Conservation (phyloP, 2,329 filamentous ascomycete genomes). For the Aspergillus bombycis region DNA sequence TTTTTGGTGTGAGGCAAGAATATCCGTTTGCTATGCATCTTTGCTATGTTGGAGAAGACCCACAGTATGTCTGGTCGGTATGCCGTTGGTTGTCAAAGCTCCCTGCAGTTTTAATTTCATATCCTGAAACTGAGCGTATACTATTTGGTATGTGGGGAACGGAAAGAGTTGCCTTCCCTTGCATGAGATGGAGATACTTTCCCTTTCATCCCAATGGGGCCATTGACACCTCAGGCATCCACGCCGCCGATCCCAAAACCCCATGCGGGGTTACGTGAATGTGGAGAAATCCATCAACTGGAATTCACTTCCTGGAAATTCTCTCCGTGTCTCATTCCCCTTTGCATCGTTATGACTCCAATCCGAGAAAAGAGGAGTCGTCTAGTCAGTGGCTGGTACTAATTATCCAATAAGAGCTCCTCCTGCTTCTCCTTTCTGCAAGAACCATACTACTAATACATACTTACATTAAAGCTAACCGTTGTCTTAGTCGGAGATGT, state of each 20-base stretch:
- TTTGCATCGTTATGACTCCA: constrained; percentile 16
- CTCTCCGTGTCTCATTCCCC: constrained; percentile 17
- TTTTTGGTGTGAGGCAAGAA: neutral
- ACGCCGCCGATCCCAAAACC: neutral
- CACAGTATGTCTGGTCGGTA: neutral
- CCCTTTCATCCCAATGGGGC: neutral
- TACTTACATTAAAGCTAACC: constrained; percentile 1
- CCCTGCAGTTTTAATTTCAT: neutral
- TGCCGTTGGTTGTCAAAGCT: neutral
- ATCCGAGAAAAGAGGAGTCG: constrained; percentile 20
- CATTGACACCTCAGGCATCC: neutral
- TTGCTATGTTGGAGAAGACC: neutral
- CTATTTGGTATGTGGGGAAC: neutral
- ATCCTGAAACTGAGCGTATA: neutral
- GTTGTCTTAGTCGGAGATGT: constrained; percentile 25
- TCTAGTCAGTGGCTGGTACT: constrained; percentile 27
- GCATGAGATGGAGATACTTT: constrained; percentile 6
- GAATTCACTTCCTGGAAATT: constrained; percentile 18
- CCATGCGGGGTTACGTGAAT: constrained; percentile 1
- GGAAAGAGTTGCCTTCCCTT: constrained; percentile 6
- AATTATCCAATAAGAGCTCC: constrained; percentile 12
- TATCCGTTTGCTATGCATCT: neutral
- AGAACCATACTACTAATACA: neutral
- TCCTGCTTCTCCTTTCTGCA: neutral
- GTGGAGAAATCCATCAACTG: neutral